Evolutionary conservation across 495 filamentous ascomycete species (phyloP).

Genomic region (Collariella sp.): DNA sequence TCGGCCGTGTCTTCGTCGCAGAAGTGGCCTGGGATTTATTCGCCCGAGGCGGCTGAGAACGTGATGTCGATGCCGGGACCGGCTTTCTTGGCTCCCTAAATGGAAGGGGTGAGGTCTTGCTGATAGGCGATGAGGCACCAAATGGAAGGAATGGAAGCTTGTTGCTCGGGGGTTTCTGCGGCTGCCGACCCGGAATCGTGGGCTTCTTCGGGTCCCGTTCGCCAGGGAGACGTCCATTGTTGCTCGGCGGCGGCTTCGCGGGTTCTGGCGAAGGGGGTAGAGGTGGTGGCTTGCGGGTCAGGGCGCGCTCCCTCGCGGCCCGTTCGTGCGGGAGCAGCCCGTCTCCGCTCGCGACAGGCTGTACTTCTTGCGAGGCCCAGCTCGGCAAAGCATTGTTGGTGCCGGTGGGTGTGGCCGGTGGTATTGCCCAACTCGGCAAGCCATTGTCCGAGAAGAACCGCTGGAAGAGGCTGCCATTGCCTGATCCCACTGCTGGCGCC

Average conservation of each 20-base stretch:
- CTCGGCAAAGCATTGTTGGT: not conserved
- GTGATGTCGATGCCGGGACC: not conserved
- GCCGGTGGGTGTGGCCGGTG: not conserved
- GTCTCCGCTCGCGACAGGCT: not conserved
- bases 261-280: too few species aligned
- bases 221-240: too few species aligned
- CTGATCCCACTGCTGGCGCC: not conserved
- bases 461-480: too few species aligned
- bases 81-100: too few species aligned
- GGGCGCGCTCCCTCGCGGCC: not conserved
- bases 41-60: not conserved
- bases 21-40: too few species aligned
- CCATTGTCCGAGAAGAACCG: not conserved
- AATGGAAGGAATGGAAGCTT: too few species aligned
- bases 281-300: not conserved
- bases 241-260: too few species aligned
- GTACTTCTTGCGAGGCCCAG: not conserved
- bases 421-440: slow-evolving; percentile 9
- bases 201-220: too few species aligned
- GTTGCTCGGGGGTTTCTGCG: too few species aligned
- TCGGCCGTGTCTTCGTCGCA: not conserved
- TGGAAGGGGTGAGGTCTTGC: too few species aligned
- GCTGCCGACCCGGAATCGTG: too few species aligned
- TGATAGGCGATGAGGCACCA: too few species aligned
- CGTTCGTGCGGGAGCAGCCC: slow-evolving; percentile 12